Base-by-base conservation (phyloP, 2,329 filamentous ascomycete species). In the Ophiostoma ips region DNA sequence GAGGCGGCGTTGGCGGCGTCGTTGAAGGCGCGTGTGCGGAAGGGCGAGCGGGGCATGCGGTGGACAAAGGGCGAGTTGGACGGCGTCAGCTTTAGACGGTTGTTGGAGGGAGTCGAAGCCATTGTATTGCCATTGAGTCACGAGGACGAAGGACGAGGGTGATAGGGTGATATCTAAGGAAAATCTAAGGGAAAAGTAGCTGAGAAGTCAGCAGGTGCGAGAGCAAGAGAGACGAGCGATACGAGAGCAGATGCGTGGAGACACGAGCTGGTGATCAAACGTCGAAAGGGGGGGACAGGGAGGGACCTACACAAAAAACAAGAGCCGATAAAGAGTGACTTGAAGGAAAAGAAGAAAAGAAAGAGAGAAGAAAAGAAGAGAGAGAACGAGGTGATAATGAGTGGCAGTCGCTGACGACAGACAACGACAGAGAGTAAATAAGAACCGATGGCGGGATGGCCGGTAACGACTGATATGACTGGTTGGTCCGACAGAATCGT, bases 11-110 rank as follows among this genome's bases (percentile, higher is more conserved):
- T 10, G 13, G 52, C 41, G 9, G 38, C 35, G 13, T 81, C 76
- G 53, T 70, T 68, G 12, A 63, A 57, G 43, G 63, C 52, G 48
- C 72, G 71, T 43, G 68, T 66, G 46, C 76, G 75, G 53, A 71
- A 62, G 30, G 83, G 79, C 46, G 84, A 83, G 61, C 82, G 77
- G 16, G 76, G 68, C 33, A 77, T 74, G 36, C 80, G 76, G 52
- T 73, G 72, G 45, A 79, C 63, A 60, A 77, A 81, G 50, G 86
- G 85, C 52, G 86, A 88, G 63, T 80, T 87, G 53, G 84, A 82
- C 50, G 87, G 85, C 51, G 86, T 88, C 57, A 83, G 66, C 67
- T 79, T 84, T 57, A 84, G 69, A 61, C 76, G 75, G 60, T 70
- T 72, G 60, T 70, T 72, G 60, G 73, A 73, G 54, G 76, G 75